Evolutionary conservation across 2,329 filamentous ascomycete species (phyloP).

Genomic region (Claviceps pazoutovae): DNA sequence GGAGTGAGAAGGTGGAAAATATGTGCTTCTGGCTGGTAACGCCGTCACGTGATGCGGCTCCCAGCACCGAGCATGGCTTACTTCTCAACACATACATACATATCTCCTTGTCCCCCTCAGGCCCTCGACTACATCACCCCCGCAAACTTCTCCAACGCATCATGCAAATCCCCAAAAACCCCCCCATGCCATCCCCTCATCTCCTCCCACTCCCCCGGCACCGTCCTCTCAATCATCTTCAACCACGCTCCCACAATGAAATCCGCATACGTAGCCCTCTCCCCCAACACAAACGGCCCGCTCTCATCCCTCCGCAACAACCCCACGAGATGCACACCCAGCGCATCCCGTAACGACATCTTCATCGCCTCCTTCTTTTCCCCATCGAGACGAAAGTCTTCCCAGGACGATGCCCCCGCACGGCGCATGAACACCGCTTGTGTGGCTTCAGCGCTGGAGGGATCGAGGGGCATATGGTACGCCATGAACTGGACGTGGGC

Average conservation of each 20-base stretch:
- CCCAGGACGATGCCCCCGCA: constrained; percentile 29
- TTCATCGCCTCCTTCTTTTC: constrained; percentile 26
- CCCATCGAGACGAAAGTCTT: constrained; percentile 24
- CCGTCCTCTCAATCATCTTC: constrained; percentile 25
- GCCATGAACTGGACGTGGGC: constrained; percentile 26
- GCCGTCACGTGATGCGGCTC: no score
- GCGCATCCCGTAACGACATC: constrained; percentile 23
- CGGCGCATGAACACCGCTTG: constrained; percentile 36
- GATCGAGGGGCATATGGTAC: constrained; percentile 35
- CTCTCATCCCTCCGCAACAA: constrained; percentile 23
- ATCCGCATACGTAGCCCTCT: constrained; percentile 35
- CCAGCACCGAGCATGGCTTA: no score
- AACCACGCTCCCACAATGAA: constrained; percentile 44
- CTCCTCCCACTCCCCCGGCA: constrained; percentile 35
- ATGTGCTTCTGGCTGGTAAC: no score
- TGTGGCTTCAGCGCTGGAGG: constrained; percentile 26
- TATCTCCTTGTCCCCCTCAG: no score
- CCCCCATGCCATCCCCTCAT: constrained; percentile 34
- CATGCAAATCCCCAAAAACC: constrained; percentile 34
- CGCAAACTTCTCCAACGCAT: constrained; percentile 27
- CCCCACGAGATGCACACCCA: constrained; percentile 26
- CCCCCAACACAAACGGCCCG: constrained; percentile 36
- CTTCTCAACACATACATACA: no score
- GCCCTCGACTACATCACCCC: constrained; percentile 5
- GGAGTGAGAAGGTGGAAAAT: no score